phyloP scores from a whole-genome alignment of 75 land plant species.

The Larix kaempferi region DNA sequence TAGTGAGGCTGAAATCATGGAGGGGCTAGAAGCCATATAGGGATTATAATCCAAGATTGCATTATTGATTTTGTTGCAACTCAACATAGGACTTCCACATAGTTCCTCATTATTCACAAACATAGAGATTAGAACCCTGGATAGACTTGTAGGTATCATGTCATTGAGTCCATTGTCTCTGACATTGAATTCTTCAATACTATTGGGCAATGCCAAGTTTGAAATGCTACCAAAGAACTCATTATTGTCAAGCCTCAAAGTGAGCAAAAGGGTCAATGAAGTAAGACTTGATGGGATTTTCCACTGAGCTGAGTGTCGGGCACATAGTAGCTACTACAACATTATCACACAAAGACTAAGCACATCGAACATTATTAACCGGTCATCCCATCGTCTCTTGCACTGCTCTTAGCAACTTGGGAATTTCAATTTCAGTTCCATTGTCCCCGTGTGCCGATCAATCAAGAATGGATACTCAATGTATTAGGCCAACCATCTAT shows the following conservation, averaged over 20 bases:
- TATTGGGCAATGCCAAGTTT: slow-evolving; percentile 1
- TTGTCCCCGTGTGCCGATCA: too few relatives aligned
- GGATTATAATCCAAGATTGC: neutral
- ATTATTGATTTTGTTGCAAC: neutral
- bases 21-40: slow-evolving; percentile 4
- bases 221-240: slow-evolving; percentile 21
- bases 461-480: too few relatives aligned
- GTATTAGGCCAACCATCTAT: too few relatives aligned
- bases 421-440: too few relatives aligned
- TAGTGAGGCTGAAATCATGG: neutral
- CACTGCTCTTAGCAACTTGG: too few relatives aligned
- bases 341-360: too few relatives aligned
- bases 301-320: slow-evolving; percentile 28
- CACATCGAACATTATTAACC: too few relatives aligned
- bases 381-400: too few relatives aligned
- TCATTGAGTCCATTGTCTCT: neutral
- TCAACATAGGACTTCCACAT: slow-evolving; percentile 25
- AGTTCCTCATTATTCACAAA: slow-evolving; percentile 26
- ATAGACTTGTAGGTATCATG: slow-evolving; percentile 17
- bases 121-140: slow-evolving; percentile 18
- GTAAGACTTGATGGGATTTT: slow-evolving; percentile 15
- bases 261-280: slow-evolving; percentile 11
- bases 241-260: slow-evolving; percentile 14
- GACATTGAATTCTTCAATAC: slow-evolving; percentile 12
- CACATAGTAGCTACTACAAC: too few relatives aligned